Percentiles rank a stretch among this genome's conserved stretches.
Conservation (phyloP, 768 basidiomycete species). For the Tricholoma furcatifolium region DNA sequence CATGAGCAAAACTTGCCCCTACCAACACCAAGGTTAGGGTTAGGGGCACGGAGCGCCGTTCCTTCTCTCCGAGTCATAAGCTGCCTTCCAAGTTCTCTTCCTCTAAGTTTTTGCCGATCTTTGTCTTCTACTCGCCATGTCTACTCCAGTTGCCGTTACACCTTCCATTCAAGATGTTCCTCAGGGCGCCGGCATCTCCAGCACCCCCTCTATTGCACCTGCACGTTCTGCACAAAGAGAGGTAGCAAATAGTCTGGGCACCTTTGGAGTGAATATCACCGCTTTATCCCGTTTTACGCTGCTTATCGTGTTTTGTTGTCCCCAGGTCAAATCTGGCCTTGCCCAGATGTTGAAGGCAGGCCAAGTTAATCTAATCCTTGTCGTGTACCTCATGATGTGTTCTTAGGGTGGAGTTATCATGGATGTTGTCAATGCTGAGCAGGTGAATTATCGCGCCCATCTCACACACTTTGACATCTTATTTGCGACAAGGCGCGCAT, state of each 20-base stretch:
- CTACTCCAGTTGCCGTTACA: conserved; percentile 23
- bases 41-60: conserved; percentile 24
- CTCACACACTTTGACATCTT: conserved; percentile 8
- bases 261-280: conserved; percentile 53
- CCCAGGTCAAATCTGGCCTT: conserved; percentile 86
- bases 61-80: conserved; percentile 17
- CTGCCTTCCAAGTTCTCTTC: conserved; percentile 7
- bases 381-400: conserved; percentile 9
- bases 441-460: conserved; percentile 25
- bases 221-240: conserved; percentile 51
- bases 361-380: conserved; percentile 3
- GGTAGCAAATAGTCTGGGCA: conserved; percentile 62
- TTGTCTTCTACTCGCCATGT: conserved; percentile 19
- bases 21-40: conserved; percentile 25
- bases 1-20: background rate
- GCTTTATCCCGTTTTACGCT: background rate
- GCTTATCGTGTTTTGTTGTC: conserved; percentile 2
- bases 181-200: conserved; percentile 38
- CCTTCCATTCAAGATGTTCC: conserved; percentile 34
- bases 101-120: conserved; percentile 9
- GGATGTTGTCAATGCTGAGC: conserved; percentile 87
- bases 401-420: conserved; percentile 84
- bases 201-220: conserved; percentile 46
- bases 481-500: conserved; percentile 72
- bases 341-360: conserved; percentile 95